Evolutionary conservation across 768 basidiomycete genomes (phyloP).

Genomic region (Tricholoma furcatifolium): DNA sequence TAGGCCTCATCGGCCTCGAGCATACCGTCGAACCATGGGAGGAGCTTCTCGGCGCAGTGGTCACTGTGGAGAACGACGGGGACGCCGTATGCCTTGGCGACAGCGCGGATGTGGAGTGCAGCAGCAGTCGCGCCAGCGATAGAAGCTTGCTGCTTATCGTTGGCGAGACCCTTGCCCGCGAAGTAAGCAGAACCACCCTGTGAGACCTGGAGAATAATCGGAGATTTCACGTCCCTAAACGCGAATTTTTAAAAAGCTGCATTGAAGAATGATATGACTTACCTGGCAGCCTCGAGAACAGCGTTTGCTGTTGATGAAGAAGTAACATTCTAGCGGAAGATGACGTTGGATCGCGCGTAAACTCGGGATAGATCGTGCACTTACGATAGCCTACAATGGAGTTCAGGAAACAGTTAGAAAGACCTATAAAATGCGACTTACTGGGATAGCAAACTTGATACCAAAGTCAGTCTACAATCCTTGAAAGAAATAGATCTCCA

Average conservation of each 20-base stretch:
- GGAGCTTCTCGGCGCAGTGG: conserved; percentile 97
- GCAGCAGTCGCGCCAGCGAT: conserved; percentile 90
- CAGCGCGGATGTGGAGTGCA: conserved; percentile 85
- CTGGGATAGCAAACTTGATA: conserved; percentile 78
- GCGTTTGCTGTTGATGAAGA: conserved; percentile 97
- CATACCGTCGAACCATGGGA: conserved; percentile 99
- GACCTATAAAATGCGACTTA: conserved; percentile 39
- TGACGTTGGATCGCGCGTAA: conserved; percentile 10
- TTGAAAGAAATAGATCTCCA: conserved; percentile 1
- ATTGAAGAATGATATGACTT: conserved; percentile 1
- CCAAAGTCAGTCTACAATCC: neutral
- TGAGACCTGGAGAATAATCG: conserved; percentile 97
- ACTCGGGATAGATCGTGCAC: conserved; percentile 28
- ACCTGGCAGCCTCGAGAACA: conserved; percentile 94
- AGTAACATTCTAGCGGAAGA: conserved; percentile 76
- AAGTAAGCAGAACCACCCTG: conserved; percentile 97
- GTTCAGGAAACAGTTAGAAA: conserved; percentile 1
- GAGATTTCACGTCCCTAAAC: conserved; percentile 87
- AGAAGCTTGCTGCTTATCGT: conserved; percentile 95
- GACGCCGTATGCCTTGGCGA: conserved; percentile 89
- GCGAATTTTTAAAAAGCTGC: neutral
- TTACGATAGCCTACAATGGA: conserved; percentile 66
- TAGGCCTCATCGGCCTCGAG: conserved; percentile 93
- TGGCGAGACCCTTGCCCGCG: conserved; percentile 93
- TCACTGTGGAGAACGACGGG: conserved; percentile 98